These are phyloP conservation scores for Fusarium floridanum DNA, from an alignment of 2,329 filamentous ascomycete genomes.

Conservation along the genomic window DNA sequence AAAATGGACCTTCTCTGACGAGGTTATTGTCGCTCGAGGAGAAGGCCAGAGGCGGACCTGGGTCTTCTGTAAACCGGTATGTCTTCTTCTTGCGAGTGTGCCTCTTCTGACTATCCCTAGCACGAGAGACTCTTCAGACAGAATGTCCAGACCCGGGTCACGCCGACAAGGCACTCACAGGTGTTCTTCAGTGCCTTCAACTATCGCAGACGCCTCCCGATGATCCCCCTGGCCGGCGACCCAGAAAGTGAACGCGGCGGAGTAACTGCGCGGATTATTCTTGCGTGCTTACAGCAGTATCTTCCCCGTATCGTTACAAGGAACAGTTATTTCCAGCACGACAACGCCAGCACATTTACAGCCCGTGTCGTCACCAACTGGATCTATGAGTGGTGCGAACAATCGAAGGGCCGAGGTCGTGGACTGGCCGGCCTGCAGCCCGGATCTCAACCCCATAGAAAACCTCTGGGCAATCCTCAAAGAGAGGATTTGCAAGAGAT, in stretches of 20 bases:
- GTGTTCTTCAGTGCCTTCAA: neutral
- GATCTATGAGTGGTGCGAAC: neutral
- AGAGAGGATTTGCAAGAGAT: neutral
- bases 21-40: neutral
- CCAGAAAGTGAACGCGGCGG: neutral
- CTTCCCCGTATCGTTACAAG: neutral
- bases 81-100: fast-evolving
- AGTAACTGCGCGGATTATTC: neutral
- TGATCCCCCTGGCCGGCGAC: neutral
- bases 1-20: neutral
- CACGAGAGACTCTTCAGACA: neutral
- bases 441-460: neutral
- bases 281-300: neutral
- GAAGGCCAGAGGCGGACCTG: neutral
- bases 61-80: neutral
- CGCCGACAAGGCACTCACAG: neutral
- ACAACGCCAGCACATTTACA: neutral
- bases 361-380: neutral
- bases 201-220: neutral
- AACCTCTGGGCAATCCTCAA: neutral
- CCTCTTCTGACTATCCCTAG: neutral
- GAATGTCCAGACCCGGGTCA: neutral
- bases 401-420: neutral
- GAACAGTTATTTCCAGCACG: neutral
- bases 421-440: neutral